Conservation (phyloP, 2,329 filamentous ascomycete species). For the Stemphylium vesicarium region DNA sequence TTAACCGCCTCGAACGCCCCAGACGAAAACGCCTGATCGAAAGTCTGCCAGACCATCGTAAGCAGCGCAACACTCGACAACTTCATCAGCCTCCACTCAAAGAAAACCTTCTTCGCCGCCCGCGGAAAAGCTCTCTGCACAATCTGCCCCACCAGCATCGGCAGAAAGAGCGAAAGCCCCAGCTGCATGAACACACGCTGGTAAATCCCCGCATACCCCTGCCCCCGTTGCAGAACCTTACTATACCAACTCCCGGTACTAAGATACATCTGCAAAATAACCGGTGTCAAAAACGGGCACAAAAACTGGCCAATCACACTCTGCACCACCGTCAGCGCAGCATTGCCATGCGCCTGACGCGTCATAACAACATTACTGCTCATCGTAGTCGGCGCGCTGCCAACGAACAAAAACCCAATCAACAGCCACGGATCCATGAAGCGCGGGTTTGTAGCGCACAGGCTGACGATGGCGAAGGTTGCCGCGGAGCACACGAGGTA, state of each 20-base stretch:
- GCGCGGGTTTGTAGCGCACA: constrained; percentile 55
- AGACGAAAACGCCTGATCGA: constrained; percentile 70
- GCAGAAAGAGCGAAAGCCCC: constrained; percentile 70
- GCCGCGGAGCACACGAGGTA: constrained; percentile 71
- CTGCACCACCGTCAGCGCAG: constrained; percentile 60
- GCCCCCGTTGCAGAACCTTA: constrained; percentile 59
- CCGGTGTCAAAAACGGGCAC: constrained; percentile 71
- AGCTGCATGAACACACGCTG: constrained; percentile 71
- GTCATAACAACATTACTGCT: constrained; percentile 79
- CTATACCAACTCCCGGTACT: constrained; percentile 61
- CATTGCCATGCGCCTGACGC: constrained; percentile 69
- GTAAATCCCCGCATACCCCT: constrained; percentile 67
- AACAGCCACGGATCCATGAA: constrained; percentile 70
- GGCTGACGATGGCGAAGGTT: constrained; percentile 63
- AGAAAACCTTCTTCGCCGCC: constrained; percentile 61
- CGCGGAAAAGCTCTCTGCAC: constrained; percentile 64
- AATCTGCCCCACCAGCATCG: constrained; percentile 67
- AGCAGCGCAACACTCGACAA: constrained; percentile 54
- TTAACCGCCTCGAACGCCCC: constrained; percentile 66
- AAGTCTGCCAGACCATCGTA: constrained; percentile 68
- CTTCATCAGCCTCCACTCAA: constrained; percentile 55
- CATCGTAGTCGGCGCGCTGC: constrained; percentile 75
- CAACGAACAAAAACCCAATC: constrained; percentile 70
- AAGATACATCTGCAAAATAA: constrained; percentile 67
- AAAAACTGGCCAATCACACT: constrained; percentile 73